Evolutionary conservation across 805 yeast species (phyloP).

Genomic region (Yamadazyma paraphyllophila): DNA sequence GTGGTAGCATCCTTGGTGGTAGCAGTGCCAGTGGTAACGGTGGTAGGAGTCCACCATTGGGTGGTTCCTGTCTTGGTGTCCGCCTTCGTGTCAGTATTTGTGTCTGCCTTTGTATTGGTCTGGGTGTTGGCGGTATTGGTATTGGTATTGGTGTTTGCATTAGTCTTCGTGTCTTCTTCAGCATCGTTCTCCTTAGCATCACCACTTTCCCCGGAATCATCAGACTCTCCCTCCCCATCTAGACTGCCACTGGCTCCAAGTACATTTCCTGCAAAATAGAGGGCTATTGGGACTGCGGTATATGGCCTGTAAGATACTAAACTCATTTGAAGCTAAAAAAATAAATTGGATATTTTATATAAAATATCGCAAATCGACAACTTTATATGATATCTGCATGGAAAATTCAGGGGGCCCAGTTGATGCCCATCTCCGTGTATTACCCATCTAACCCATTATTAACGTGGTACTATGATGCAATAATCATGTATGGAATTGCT

Average conservation of each 20-base stretch:
- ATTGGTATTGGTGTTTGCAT: slow-evolving; percentile 7
- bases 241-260: slow-evolving; percentile 14
- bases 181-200: slow-evolving; percentile 3
- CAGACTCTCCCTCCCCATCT: background rate
- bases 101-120: slow-evolving; percentile 8
- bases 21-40: slow-evolving; percentile 11
- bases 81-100: slow-evolving; percentile 9
- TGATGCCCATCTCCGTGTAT: background rate
- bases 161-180: slow-evolving; percentile 6
- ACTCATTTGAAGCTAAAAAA: slow-evolving; percentile 3
- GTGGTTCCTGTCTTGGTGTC: slow-evolving; percentile 10
- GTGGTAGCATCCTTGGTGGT: slow-evolving; percentile 14
- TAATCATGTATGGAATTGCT: background rate
- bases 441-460: background rate
- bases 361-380: background rate
- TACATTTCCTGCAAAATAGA: background rate
- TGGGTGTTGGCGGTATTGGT: slow-evolving; percentile 8
- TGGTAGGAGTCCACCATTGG: slow-evolving; percentile 18
- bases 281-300: slow-evolving; percentile 1
- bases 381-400: slow-evolving; percentile 1
- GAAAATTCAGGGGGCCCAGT: background rate
- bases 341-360: background rate
- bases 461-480: background rate
- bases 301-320: slow-evolving; percentile 1
- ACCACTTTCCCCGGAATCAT: background rate